A percentile compares a stretch with the other conserved stretches of the same genome.
Conservation (phyloP, 2,329 filamentous ascomycete genomes). For the Penicillium sp. region DNA sequence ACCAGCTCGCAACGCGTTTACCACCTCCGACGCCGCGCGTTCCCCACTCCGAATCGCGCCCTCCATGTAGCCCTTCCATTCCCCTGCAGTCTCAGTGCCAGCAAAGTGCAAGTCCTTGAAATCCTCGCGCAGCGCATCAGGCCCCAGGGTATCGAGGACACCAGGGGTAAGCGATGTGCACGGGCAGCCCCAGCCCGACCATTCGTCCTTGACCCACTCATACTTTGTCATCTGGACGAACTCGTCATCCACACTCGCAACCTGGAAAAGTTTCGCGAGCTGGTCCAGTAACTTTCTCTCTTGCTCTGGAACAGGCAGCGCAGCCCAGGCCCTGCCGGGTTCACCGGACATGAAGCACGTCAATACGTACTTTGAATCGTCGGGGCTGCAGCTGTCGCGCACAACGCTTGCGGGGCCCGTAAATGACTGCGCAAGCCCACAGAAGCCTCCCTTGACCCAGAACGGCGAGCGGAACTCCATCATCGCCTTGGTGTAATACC, state of each 20-base stretch:
- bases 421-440: conserved; percentile 53
- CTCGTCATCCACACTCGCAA: conserved; percentile 12
- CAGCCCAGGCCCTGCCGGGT: conserved; percentile 39
- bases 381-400: conserved; percentile 49
- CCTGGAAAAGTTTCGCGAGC: conserved; percentile 17
- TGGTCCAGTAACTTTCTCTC: conserved; percentile 22
- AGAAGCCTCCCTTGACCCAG: conserved; percentile 53
- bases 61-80: conserved; percentile 66
- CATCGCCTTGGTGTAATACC: conserved; percentile 60
- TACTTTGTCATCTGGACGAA: conserved; percentile 41
- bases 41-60: conserved; percentile 59
- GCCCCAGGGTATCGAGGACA: conserved; percentile 39
- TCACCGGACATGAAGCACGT: conserved; percentile 50
- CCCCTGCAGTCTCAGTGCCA: conserved; percentile 58
- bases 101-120: conserved; percentile 55
- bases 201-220: conserved; percentile 48
- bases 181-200: conserved; percentile 47
- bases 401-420: conserved; percentile 53
- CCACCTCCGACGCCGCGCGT: conserved; percentile 54
- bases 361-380: conserved; percentile 34
- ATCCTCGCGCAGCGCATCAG: conserved; percentile 39
- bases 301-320: conserved; percentile 11
- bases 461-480: conserved; percentile 49
- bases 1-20: background rate
- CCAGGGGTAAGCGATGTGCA: conserved; percentile 46